A percentile compares a stretch with the other conserved stretches of the same genome.
These are phyloP conservation scores for Dalbergia cochinchinensis DNA, from an alignment of 306 rosid genomes.

Conservation along the genomic window DNA sequence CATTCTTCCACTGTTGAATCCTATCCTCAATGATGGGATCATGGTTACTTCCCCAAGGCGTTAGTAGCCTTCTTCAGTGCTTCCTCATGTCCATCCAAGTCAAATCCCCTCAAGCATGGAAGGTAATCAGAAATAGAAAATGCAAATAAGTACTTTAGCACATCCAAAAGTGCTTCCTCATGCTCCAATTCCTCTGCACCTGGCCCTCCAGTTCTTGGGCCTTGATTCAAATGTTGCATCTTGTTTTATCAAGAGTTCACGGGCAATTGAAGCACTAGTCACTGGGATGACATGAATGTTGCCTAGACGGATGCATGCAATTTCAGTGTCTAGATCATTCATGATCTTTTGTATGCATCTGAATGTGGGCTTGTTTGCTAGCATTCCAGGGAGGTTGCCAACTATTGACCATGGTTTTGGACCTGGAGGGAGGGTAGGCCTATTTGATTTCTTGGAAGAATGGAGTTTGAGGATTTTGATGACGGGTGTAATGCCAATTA, in stretches of 20 bases:
- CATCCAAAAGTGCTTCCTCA: not conserved
- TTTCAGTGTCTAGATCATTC: slow-evolving; percentile 39
- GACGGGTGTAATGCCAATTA: not conserved
- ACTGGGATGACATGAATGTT: slow-evolving; percentile 44
- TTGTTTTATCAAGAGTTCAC: slow-evolving; percentile 45
- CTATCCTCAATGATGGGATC: slow-evolving; percentile 47
- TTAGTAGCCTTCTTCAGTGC: slow-evolving; percentile 1
- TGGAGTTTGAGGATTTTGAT: not conserved
- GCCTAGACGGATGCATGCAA: slow-evolving; percentile 53
- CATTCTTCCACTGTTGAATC: slow-evolving; percentile 44
- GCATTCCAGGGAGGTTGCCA: slow-evolving; percentile 34
- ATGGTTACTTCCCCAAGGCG: slow-evolving; percentile 16
- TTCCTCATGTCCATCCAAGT: slow-evolving; percentile 43
- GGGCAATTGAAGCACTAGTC: slow-evolving; percentile 39
- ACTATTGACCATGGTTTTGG: slow-evolving; percentile 43
- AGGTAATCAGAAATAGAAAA: slow-evolving; percentile 48
- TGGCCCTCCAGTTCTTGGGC: slow-evolving; percentile 29
- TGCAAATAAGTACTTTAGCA: slow-evolving; percentile 32
- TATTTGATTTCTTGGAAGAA: not conserved
- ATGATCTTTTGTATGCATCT: slow-evolving; percentile 45
- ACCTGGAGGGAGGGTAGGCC: slow-evolving; percentile 30
- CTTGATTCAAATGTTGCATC: slow-evolving; percentile 48
- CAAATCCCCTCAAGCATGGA: slow-evolving; percentile 42
- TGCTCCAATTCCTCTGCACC: slow-evolving; percentile 39
- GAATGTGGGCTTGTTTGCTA: slow-evolving; percentile 20